Evolutionary conservation across 2,329 filamentous ascomycete species (phyloP), one percentile per base, ranked within the genome.

Genomic region (Coniochaeta hoffmannii): DNA sequence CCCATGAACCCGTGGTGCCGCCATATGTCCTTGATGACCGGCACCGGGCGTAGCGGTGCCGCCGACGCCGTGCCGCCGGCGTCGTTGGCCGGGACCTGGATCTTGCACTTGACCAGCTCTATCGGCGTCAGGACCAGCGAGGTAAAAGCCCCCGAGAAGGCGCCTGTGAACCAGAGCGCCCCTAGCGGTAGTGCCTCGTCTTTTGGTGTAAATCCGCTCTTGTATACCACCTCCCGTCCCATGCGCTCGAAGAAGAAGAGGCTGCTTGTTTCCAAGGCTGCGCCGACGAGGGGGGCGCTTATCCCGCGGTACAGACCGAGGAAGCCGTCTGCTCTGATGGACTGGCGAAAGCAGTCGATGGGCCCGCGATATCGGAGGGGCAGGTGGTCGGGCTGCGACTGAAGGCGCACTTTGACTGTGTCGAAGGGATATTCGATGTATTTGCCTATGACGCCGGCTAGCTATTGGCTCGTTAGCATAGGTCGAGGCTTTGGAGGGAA

Each of bases 361-460:
- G 94, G 93, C 0, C 94, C 94, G 6, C 76, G 84, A 71, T 97
- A 97, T 58, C 82, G 86, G 19, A 92, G 81, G 15, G 90, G 91
- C 2, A 90, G 78, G 64, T 87, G 83, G 69, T 93, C 88, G 32
- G 91, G 89, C 70, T 97, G 93, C n/a, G 93, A 94, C 70, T 99
- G 94, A 11, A 99, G 82, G 38, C 94, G 89, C 58, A 99, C 94
- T 74, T 99, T 99, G 70, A 99, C 87, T 0, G 94, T 99, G 73
- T 99, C 94, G 73, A 99, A 99, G 24, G 94, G 94, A 69, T 97
- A 99, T 71, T 99, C 94, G 67, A 99, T 93, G 70, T 93, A 90
- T 76, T 97, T 99, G 59, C 93, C 93, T 34, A 90, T 86, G 57
- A 95, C 83, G 58, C 94, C 94, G 55, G 93, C 92, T 57, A 82